Percentiles rank a stretch among this genome's conserved stretches.
phyloP scores from a whole-genome alignment of 164 flowering plant species.

The Liriodendron chinense region DNA sequence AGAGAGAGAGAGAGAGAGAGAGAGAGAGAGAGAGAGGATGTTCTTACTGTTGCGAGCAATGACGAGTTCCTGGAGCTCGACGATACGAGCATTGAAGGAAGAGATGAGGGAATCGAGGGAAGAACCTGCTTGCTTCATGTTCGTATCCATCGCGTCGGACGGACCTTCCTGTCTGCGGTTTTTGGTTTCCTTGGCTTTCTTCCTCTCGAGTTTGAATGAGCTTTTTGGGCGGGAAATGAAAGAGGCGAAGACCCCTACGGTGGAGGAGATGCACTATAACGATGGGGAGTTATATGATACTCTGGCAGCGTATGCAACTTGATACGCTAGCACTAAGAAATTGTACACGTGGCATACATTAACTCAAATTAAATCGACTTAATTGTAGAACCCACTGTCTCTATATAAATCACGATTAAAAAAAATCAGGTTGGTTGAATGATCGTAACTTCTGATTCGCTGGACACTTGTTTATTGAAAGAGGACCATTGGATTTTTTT shows the following conservation, averaged over 20 bases:
- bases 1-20: background rate
- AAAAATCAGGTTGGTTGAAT: too few species aligned
- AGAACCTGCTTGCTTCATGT: constrained; percentile 56
- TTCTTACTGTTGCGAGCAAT: constrained; percentile 79
- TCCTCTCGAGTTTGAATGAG: constrained; percentile 1
- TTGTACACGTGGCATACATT: too few species aligned
- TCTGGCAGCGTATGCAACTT: too few species aligned
- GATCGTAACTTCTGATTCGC: too few species aligned
- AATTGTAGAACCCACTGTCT: too few species aligned
- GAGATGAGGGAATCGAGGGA: constrained; percentile 67
- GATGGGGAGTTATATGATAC: too few species aligned
- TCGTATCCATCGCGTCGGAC: constrained; percentile 32
- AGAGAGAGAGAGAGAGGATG: background rate
- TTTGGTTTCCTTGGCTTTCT: background rate
- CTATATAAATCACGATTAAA: too few species aligned
- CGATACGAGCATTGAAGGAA: constrained; percentile 68
- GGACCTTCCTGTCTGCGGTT: constrained; percentile 11
- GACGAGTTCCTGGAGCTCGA: constrained; percentile 82
- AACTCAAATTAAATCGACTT: too few species aligned
- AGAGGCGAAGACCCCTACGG: background rate
- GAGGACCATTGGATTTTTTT: too few species aligned
- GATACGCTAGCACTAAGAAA: too few species aligned
- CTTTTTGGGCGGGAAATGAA: constrained; percentile 20
- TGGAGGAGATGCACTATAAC: too few species aligned
- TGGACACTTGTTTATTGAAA: too few species aligned